Base-by-base conservation (phyloP, 805 yeast species). In the Candida parachauliodes region DNA sequence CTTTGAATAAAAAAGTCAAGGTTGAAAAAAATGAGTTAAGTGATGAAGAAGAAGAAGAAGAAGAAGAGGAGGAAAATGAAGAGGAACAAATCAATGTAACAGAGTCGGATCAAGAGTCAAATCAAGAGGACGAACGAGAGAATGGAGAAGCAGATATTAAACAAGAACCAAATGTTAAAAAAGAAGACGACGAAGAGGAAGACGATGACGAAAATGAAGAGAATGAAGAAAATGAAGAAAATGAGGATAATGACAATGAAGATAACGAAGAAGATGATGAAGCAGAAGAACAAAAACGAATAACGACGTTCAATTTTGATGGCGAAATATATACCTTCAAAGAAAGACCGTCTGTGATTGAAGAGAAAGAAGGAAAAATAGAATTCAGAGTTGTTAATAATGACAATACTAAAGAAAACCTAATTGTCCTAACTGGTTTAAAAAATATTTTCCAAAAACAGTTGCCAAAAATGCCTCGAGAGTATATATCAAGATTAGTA, bases 401-500 rank as follows among this genome's bases (percentile, higher is more conserved):
- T 63, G 98, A 93, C 58, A 87, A 88, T 54, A 72, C 88, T 2
- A 74, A 74, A 43, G 98, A 93, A 51, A 87, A 77, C 58, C 68
- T 93, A 69, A 87, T 93, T 72, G 91, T 93, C 34, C 68, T 93
- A 45, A 93, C 98, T 0, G 99, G 99, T 1, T 64, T 93, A 45
- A 93, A 93, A 62, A 93, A 91, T 57, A 91, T 93, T 47, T 93
- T 93, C 60, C 98, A 93, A 58, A 89, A 89, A 53, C 99, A 93
- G 63, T 73, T 93, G 45, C 99, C 99, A 2, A 91, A 93, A 62
- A 93, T 93, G 99, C 99, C 99, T 15, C 76, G 93, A 44, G 98
- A 93, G 55, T 93, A 93, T 62, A 93, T 93, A 54, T 88, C 96
- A 5, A 69, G 98, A 47, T 73, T 93, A 44, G 98, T 93, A 3